Percentiles rank a stretch among this genome's conserved stretches.
phyloP scores from a whole-genome alignment of 1,284 basidiomycete genomes.

The Rhodofomes roseus region DNA sequence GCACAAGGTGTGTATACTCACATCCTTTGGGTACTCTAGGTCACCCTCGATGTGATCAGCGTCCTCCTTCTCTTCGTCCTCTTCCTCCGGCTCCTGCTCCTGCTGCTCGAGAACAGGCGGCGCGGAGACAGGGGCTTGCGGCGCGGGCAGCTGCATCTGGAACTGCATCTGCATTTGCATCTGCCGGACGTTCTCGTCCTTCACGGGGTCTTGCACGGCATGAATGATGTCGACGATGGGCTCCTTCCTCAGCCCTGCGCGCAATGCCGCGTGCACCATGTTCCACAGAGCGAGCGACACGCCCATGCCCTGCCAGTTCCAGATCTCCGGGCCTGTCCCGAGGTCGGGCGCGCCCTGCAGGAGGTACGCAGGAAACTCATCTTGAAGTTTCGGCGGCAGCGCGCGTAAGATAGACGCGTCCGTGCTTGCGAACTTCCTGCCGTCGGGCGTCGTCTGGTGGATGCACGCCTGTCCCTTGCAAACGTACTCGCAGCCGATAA shows the following conservation, averaged over 20 bases:
- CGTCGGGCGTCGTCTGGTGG: conserved; percentile 38
- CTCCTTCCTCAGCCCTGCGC: conserved; percentile 53
- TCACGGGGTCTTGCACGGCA: conserved; percentile 51
- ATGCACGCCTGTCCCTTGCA: conserved; percentile 51
- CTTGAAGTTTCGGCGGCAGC: conserved; percentile 57
- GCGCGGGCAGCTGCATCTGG: conserved; percentile 1
- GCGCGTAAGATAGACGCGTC: conserved; percentile 65
- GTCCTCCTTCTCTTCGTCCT: conserved; percentile 25
- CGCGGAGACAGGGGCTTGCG: background rate
- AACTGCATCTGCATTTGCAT: background rate
- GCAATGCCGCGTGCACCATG: conserved; percentile 54
- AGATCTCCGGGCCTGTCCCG: conserved; percentile 52
- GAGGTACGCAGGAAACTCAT: conserved; percentile 67
- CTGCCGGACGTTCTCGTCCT: conserved; percentile 29
- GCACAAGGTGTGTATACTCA: conserved; percentile 13
- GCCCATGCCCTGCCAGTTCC: conserved; percentile 71
- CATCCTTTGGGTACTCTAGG: conserved; percentile 23
- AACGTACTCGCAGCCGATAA: conserved; percentile 75
- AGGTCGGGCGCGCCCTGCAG: conserved; percentile 46
- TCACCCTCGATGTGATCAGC: conserved; percentile 23
- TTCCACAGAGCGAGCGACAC: conserved; percentile 68
- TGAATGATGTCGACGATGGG: conserved; percentile 52
- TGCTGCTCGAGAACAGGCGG: conserved; percentile 21
- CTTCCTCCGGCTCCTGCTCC: conserved; percentile 35
- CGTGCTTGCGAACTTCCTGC: conserved; percentile 62